These are phyloP conservation scores for Oryza brachyantha DNA, from an alignment of 176 grass and related monocot genomes.

Conservation along the genomic window DNA sequence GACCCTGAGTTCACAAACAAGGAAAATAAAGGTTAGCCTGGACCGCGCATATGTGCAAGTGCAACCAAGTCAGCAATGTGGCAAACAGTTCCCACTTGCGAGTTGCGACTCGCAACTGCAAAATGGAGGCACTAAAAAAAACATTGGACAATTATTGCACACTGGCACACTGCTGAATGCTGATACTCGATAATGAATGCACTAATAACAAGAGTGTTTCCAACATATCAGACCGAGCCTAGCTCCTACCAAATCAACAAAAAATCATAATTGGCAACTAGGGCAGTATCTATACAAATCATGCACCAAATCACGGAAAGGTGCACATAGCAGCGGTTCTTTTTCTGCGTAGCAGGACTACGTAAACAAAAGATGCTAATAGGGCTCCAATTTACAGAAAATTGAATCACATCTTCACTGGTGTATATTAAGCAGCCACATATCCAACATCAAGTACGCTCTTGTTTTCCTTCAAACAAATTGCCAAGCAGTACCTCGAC, in stretches of 20 bases:
- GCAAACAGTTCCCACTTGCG: too few species aligned
- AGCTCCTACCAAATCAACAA: background rate
- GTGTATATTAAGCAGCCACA: background rate
- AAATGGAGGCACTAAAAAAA: background rate
- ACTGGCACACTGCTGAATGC: background rate
- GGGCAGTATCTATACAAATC: slow-evolving; percentile 37
- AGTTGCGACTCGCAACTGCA: background rate
- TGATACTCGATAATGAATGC: background rate
- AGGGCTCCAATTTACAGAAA: slow-evolving; percentile 1
- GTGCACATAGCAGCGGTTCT: slow-evolving; percentile 1
- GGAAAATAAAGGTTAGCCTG: background rate
- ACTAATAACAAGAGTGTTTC: background rate
- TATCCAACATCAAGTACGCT: slow-evolving; percentile 16
- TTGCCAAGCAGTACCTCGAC: slow-evolving; percentile 70
- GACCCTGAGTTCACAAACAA: background rate
- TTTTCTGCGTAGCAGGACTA: background rate
- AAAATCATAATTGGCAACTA: background rate
- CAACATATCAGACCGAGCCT: slow-evolving; percentile 1
- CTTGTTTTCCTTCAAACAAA: slow-evolving; percentile 86
- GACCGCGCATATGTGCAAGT: background rate
- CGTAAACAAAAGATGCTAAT: background rate
- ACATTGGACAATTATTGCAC: background rate
- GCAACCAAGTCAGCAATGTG: background rate
- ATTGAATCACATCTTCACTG: background rate
- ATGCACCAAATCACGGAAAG: background rate